Evolutionary conservation across 2,329 filamentous ascomycete species (phyloP).

Genomic region (Aspergillus fumigatus): DNA sequence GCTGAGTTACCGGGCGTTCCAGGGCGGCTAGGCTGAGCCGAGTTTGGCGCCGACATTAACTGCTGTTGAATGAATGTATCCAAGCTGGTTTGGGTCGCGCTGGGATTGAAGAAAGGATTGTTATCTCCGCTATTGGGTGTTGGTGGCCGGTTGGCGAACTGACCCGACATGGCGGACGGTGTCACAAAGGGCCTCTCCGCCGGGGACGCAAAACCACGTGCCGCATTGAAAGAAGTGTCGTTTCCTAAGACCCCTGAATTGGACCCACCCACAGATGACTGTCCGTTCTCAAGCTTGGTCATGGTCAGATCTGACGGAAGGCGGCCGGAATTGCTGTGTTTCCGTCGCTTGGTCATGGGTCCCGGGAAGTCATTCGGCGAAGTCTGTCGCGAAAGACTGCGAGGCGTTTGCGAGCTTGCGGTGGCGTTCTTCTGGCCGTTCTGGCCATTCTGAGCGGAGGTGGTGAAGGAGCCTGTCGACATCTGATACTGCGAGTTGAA

Average conservation of each 20-base stretch:
- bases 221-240: slow-evolving; percentile 40
- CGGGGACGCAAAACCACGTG: slow-evolving; percentile 33
- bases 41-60: slow-evolving; percentile 67
- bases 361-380: slow-evolving; percentile 64
- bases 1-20: slow-evolving; percentile 58
- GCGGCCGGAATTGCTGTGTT: slow-evolving; percentile 65
- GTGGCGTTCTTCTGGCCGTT: slow-evolving; percentile 19
- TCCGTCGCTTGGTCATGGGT: slow-evolving; percentile 73
- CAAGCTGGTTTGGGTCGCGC: slow-evolving; percentile 58
- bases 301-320: slow-evolving; percentile 72
- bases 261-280: slow-evolving; percentile 24
- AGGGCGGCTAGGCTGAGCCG: slow-evolving; percentile 71
- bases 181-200: slow-evolving; percentile 46
- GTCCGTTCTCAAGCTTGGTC: slow-evolving; percentile 68
- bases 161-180: slow-evolving; percentile 38
- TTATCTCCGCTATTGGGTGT: slow-evolving; percentile 64
- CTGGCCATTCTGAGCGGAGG: slow-evolving; percentile 32
- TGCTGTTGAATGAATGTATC: slow-evolving; percentile 62
- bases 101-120: slow-evolving; percentile 53
- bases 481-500: slow-evolving; percentile 42
- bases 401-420: slow-evolving; percentile 50
- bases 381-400: slow-evolving; percentile 65
- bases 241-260: slow-evolving; percentile 37
- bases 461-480: slow-evolving; percentile 36
- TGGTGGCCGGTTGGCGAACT: slow-evolving; percentile 58